Evolutionary conservation across 257 asterid species (phyloP).

Genomic region (Solanum rostratum): DNA sequence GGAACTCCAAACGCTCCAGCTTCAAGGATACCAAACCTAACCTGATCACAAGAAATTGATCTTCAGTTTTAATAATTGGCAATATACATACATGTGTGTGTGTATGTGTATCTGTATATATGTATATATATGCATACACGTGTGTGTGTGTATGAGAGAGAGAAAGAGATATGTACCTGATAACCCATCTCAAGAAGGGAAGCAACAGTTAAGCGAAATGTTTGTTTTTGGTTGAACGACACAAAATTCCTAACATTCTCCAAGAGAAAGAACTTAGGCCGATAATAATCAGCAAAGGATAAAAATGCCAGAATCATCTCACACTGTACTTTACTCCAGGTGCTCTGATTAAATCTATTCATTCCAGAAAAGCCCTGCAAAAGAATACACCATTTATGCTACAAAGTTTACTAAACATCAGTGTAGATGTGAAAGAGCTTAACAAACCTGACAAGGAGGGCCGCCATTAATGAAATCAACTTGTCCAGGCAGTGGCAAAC

Average conservation of each 20-base stretch:
- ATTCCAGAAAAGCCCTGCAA: conserved; percentile 94
- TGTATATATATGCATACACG: background rate
- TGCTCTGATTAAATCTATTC: conserved; percentile 86
- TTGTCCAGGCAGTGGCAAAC: conserved; percentile 83
- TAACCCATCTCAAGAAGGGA: conserved; percentile 98
- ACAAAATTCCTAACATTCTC: conserved; percentile 94
- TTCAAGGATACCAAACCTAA: conserved; percentile 90
- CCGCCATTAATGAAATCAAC: conserved; percentile 98
- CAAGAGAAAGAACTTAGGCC: conserved; percentile 83
- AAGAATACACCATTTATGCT: background rate
- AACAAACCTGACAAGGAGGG: conserved; percentile 92
- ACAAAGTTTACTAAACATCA: conserved; percentile 4
- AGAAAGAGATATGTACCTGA: conserved; percentile 39
- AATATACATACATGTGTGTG: background rate
- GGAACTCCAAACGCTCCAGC: conserved; percentile 96
- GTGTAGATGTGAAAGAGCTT: conserved; percentile 1
- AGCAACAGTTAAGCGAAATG: conserved; percentile 79
- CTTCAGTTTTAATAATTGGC: background rate
- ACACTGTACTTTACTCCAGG: conserved; percentile 97
- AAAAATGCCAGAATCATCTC: conserved; percentile 94
- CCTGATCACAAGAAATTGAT: conserved; percentile 26
- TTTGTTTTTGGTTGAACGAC: conserved; percentile 94
- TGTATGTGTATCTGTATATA: background rate
- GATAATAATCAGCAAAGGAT: conserved; percentile 88
- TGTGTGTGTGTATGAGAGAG: background rate